A percentile compares a stretch with the other conserved stretches of the same genome.
phyloP scores from a whole-genome alignment of 2,329 filamentous ascomycete genomes.

The Aureobasidium sp. region DNA sequence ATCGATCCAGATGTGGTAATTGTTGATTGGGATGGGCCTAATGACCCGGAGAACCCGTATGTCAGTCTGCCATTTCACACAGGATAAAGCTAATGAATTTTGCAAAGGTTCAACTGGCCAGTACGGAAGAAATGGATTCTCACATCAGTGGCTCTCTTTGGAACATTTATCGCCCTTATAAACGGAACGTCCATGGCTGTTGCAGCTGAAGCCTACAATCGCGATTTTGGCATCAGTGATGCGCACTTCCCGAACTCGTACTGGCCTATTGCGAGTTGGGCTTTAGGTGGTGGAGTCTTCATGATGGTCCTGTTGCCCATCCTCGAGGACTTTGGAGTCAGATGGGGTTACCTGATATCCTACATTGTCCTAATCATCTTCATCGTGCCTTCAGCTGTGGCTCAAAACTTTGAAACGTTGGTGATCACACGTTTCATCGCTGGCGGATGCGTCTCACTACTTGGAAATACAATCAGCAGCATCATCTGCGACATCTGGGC shows the following conservation, averaged over 20 bases:
- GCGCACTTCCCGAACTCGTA: conserved; percentile 29
- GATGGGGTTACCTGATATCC: conserved; percentile 20
- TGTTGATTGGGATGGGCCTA: conserved; percentile 40
- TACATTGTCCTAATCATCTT: conserved; percentile 29
- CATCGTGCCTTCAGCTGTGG: conserved; percentile 30
- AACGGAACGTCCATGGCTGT: conserved; percentile 31
- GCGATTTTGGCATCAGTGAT: conserved; percentile 26
- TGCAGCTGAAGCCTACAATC: conserved; percentile 25
- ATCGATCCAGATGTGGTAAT: conserved; percentile 13
- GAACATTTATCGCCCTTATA: conserved; percentile 25
- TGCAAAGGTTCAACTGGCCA: conserved; percentile 23
- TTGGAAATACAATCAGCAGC: conserved; percentile 28
- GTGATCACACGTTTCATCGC: conserved; percentile 29
- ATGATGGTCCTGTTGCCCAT: conserved; percentile 28
- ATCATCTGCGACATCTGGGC: conserved; percentile 32
- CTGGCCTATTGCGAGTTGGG: conserved; percentile 31
- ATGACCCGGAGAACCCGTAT: conserved; percentile 25
- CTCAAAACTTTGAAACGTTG: conserved; percentile 30
- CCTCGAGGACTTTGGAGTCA: conserved; percentile 30
- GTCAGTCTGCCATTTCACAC: not conserved
- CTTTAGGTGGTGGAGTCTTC: conserved; percentile 27
- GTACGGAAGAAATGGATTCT: conserved; percentile 25
- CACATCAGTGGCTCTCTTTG: conserved; percentile 24
- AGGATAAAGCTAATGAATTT: not conserved
- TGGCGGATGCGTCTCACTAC: conserved; percentile 28